Conservation (phyloP, 2,329 filamentous ascomycete genomes). For the Pseudopyrenochaeta lycopersici region DNA sequence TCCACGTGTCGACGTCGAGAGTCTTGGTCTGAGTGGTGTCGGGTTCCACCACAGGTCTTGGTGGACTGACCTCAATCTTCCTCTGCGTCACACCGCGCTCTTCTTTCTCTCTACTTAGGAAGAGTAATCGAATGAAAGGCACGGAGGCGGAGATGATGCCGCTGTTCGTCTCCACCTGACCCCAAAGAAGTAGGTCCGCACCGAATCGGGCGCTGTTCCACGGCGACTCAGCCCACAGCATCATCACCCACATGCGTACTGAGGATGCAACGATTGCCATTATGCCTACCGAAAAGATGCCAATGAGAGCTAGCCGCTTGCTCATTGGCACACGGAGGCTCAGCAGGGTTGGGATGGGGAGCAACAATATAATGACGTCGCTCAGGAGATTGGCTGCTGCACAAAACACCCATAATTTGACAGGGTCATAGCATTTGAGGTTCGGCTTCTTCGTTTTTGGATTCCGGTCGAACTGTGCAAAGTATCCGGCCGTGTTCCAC, state of each 20-base stretch:
- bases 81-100: slow-evolving; percentile 15
- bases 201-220: slow-evolving; percentile 50
- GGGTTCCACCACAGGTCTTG: slow-evolving; percentile 9
- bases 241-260: slow-evolving; percentile 49
- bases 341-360: slow-evolving; percentile 57
- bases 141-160: slow-evolving; percentile 58
- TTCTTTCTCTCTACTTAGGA: slow-evolving; percentile 33
- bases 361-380: slow-evolving; percentile 54
- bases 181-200: slow-evolving; percentile 53
- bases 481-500: slow-evolving; percentile 36
- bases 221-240: slow-evolving; percentile 46
- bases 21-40: slow-evolving; percentile 22
- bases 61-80: slow-evolving; percentile 20
- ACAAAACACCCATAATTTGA: slow-evolving; percentile 46
- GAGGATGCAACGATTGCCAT: slow-evolving; percentile 47
- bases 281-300: slow-evolving; percentile 47
- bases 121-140: slow-evolving; percentile 55
- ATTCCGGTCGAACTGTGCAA: slow-evolving; percentile 41
- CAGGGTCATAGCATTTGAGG: slow-evolving; percentile 42
- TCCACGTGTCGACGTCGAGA: slow-evolving; percentile 29
- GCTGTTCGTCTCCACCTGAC: slow-evolving; percentile 57
- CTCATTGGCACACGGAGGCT: slow-evolving; percentile 58
- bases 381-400: slow-evolving; percentile 53
- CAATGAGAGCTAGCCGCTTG: slow-evolving; percentile 62
- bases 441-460: slow-evolving; percentile 25